Base-by-base conservation (phyloP, 192 early-diverging fungal genomes). In the Entomortierella beljakovae region DNA sequence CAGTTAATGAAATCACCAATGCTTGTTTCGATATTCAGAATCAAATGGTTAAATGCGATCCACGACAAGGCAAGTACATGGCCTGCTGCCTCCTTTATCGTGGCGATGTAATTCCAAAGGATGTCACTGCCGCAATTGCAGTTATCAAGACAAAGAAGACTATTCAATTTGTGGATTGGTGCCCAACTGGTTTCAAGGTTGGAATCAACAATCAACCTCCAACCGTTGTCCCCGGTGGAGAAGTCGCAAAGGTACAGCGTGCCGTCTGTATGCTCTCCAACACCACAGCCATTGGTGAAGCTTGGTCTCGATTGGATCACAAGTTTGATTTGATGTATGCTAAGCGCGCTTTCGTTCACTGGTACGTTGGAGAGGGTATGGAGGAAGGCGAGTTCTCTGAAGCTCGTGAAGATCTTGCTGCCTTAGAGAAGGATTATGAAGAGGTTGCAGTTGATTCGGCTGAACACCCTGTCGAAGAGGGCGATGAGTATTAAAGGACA, bases 341-440 rank as follows among this genome's bases (percentile, higher is more conserved):
- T 85, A 99, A 98, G 92, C 97, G 98, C 87, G 97, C 98, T 70
- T 99, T 99, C 80, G 98, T 99, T 55, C 98, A 99, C 90, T 98
- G 97, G 98, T 99, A 98, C 83, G 98, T 99, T 64, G 98, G 97
- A 83, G 98, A 98, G 87, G 96, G 98, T 88, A 99, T 99, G 98
- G 98, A 99, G 88, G 98, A 99, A 88, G 97, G 98, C 82, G 98
- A 99, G 87, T 99, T 99, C 93, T 97, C 96, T 64, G 98, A 99
- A 89, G 98, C 97, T 61, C 97, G 97, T 89, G 98, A 98, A 86
- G 97, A 99, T 85, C 92, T 98, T 86, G 98, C 96, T 83, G 97
- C 98, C 51, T 94, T 99, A 68, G 97, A 99, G 89, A 98, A 98
- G 94, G 98, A 99, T 84, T 99, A 98, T 88, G 98, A 99, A 84